Evolutionary conservation across 208 protist species (phyloP).

Genomic region (Jaenimonas drosophilae): DNA sequence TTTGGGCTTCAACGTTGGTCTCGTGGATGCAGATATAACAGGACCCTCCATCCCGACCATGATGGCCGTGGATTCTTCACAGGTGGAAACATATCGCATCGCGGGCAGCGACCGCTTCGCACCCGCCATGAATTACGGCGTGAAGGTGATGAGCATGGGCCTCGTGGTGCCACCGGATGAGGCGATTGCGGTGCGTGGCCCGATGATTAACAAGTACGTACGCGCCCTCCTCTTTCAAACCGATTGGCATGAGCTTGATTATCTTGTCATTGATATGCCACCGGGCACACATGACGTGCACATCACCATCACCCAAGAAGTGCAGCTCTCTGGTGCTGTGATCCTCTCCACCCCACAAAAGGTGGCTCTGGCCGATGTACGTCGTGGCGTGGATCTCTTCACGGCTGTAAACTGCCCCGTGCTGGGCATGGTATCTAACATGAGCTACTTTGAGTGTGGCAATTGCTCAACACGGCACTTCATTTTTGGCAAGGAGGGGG

Average conservation of each 20-base stretch:
- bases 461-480: constrained; percentile 80
- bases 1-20: constrained; percentile 62
- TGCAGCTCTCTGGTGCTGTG: constrained; percentile 89
- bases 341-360: constrained; percentile 96
- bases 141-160: constrained; percentile 91
- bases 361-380: constrained; percentile 88
- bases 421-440: constrained; percentile 96
- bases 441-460: constrained; percentile 95
- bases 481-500: constrained; percentile 91
- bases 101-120: constrained; percentile 78
- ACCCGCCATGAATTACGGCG: constrained; percentile 83
- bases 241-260: constrained; percentile 90
- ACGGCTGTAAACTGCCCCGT: constrained; percentile 92
- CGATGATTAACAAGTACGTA: constrained; percentile 89
- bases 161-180: constrained; percentile 81
- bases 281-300: constrained; percentile 91
- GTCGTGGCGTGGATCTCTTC: constrained; percentile 93
- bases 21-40: constrained; percentile 90
- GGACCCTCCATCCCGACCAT: constrained; percentile 86
- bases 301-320: constrained; percentile 85
- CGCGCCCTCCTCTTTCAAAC: constrained; percentile 83
- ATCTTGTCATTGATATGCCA: constrained; percentile 90
- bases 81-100: constrained; percentile 81
- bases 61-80: constrained; percentile 68
- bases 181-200: constrained; percentile 86